These are phyloP conservation scores for Plantago elongata DNA, from an alignment of 257 asterid genomes.

Conservation along the genomic window DNA sequence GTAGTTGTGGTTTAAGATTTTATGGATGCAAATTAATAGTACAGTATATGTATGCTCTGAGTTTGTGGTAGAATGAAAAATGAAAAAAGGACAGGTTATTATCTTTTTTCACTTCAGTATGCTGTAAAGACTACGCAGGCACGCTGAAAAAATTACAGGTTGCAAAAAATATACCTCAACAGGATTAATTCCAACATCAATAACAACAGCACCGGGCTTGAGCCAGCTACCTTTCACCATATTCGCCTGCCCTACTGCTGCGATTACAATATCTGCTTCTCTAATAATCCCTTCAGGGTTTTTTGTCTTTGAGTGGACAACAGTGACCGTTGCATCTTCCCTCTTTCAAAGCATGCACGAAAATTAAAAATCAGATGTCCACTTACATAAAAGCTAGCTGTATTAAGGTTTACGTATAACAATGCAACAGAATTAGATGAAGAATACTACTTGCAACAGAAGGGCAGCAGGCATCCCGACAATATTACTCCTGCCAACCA, in stretches of 20 bases:
- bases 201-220: conserved; percentile 83
- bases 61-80: too few relatives aligned
- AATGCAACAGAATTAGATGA: background rate
- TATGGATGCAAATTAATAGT: too few relatives aligned
- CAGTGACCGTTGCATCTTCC: conserved; percentile 86
- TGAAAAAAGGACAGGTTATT: too few relatives aligned
- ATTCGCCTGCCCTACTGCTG: conserved; percentile 84
- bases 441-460: conserved; percentile 62
- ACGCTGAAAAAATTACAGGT: background rate
- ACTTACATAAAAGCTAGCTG: background rate
- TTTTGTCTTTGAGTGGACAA: conserved; percentile 81
- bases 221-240: conserved; percentile 96
- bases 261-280: conserved; percentile 76
- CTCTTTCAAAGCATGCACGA: conserved; percentile 38
- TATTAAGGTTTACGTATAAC: conserved; percentile 1
- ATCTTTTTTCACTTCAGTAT: too few relatives aligned
- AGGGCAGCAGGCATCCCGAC: conserved; percentile 93
- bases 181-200: conserved; percentile 87
- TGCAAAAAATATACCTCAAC: conserved; percentile 47
- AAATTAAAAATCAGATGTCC: background rate
- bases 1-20: too few relatives aligned
- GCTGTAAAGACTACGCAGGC: too few relatives aligned
- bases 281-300: conserved; percentile 72
- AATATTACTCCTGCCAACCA: conserved; percentile 89
- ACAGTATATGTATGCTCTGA: too few relatives aligned